These are phyloP conservation scores for Nakaseomyces delphensis DNA, from an alignment of 1,139 yeast species.

Conservation along the genomic window DNA sequence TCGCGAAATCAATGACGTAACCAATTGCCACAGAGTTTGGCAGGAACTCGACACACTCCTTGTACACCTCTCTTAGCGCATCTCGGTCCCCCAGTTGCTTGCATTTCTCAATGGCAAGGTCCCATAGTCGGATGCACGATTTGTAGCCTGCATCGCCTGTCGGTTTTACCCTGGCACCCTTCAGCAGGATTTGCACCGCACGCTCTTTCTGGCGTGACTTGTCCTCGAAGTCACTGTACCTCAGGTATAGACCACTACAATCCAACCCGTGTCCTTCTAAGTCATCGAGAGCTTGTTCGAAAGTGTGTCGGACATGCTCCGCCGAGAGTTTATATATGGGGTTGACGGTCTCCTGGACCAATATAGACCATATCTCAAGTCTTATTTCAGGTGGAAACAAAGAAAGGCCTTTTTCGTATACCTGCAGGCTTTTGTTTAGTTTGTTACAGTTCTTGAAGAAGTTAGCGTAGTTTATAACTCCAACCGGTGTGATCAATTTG, in stretches of 20 bases:
- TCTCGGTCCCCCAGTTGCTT: conserved; percentile 13
- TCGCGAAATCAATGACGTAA: conserved; percentile 23
- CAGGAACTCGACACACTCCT: conserved; percentile 21
- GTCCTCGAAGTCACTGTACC: conserved; percentile 59
- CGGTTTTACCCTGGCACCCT: conserved; percentile 31
- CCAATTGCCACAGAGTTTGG: conserved; percentile 21
- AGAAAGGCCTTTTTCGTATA: conserved; percentile 60
- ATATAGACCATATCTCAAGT: conserved; percentile 66
- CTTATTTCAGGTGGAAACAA: conserved; percentile 55
- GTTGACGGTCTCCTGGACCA: conserved; percentile 46
- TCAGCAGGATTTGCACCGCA: conserved; percentile 38
- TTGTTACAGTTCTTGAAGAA: conserved; percentile 46
- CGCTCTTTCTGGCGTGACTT: conserved; percentile 37
- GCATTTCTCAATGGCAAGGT: conserved; percentile 16
- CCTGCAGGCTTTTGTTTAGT: conserved; percentile 44
- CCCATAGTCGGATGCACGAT: conserved; percentile 22
- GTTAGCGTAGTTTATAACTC: conserved; percentile 57
- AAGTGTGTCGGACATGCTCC: conserved; percentile 65
- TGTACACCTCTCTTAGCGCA: conserved; percentile 20
- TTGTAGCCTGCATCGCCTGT: conserved; percentile 8
- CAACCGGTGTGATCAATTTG: conserved; percentile 62
- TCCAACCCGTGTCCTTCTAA: conserved; percentile 42
- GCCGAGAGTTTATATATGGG: conserved; percentile 28
- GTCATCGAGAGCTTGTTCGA: conserved; percentile 50
- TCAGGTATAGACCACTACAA: conserved; percentile 40